Percentiles rank a stretch among this genome's conserved stretches.
Evolutionary conservation across 129 eudicot species (phyloP).

Genomic region (Apium graveolens): DNA sequence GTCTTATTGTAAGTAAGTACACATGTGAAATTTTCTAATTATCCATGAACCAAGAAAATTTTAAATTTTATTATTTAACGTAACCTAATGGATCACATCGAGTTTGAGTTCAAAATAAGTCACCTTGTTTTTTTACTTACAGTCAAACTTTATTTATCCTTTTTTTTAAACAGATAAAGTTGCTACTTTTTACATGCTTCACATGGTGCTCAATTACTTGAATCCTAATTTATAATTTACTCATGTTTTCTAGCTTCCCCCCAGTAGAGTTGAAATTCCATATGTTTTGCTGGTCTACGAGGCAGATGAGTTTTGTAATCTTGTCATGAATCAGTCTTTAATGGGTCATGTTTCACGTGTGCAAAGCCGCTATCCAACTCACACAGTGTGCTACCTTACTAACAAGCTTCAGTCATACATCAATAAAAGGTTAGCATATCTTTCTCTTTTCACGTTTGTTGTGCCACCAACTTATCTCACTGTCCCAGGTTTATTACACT

Average conservation of each 20-base stretch:
- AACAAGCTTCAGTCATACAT: slow-evolving; percentile 69
- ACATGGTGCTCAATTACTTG: background rate
- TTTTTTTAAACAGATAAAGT: too few relatives aligned
- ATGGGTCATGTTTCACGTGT: slow-evolving; percentile 53
- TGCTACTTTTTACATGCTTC: background rate
- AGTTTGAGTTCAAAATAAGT: background rate
- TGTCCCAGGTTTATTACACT: background rate
- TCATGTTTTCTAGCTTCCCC: slow-evolving; percentile 35
- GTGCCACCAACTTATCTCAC: background rate
- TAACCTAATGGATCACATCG: background rate
- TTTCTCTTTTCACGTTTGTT: background rate
- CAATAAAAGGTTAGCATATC: slow-evolving; percentile 50
- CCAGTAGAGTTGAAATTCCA: slow-evolving; percentile 39
- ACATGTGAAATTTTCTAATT: background rate
- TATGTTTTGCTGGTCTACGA: slow-evolving; percentile 58
- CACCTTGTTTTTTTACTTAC: background rate
- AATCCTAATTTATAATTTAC: background rate
- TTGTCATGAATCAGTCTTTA: slow-evolving; percentile 38
- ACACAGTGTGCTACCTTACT: slow-evolving; percentile 74
- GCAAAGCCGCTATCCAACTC: slow-evolving; percentile 59
- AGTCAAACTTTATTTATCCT: background rate
- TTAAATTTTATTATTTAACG: background rate
- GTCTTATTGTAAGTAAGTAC: background rate
- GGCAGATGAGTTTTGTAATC: slow-evolving; percentile 77
- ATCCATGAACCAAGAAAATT: background rate